Base-by-base conservation (phyloP, 75 land plant genomes). In the Ceratopteris richardii region DNA sequence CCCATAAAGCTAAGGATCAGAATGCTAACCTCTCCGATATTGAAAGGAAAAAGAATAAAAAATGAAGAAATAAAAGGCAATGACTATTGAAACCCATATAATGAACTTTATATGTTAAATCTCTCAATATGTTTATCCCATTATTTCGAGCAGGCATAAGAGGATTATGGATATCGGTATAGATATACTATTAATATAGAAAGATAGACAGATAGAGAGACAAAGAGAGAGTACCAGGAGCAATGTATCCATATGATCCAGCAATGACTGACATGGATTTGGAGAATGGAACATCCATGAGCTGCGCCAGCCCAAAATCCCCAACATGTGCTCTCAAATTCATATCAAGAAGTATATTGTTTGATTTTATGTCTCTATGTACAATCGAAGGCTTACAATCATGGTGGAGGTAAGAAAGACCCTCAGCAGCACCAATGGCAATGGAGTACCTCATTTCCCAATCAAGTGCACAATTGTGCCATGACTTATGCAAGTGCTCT, bases 301-400 rank as follows among this genome's bases (percentile, higher is more conserved):
- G 74, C 63, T 86, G 86, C 16, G 93, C 93, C 0, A 88, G 80
- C 2, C 93, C 93, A 68, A 88, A 88, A 51, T 88, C 93, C n/a
- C 89, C 88, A 33, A 88, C 75, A 47, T 77, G 82, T 14, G 93
- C 93, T 44, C 79, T 80, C 47, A 68, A 74, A 6, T 82, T 76
- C 6, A 63, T 30, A 42, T 81, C 82, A 0, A 87, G 76, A 58
- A 88, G 66, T 21, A 88, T 88, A 60, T 88, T 88, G 61, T 85
- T 85, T 27, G 94, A 79, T 72, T 87, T 87, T 12, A 87, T 85
- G 51, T 88, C 93, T 16, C 93, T 57, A 61, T 88, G 93, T 12
- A 88, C 31, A 1, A 88, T 82, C 7, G 61, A 64, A 12, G 93
- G 93, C 7, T 41, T 44, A 48, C 93, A 88, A 37, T 88, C 93